Base-by-base conservation (phyloP, 495 filamentous ascomycete species). In the Daldinia decipiens region DNA sequence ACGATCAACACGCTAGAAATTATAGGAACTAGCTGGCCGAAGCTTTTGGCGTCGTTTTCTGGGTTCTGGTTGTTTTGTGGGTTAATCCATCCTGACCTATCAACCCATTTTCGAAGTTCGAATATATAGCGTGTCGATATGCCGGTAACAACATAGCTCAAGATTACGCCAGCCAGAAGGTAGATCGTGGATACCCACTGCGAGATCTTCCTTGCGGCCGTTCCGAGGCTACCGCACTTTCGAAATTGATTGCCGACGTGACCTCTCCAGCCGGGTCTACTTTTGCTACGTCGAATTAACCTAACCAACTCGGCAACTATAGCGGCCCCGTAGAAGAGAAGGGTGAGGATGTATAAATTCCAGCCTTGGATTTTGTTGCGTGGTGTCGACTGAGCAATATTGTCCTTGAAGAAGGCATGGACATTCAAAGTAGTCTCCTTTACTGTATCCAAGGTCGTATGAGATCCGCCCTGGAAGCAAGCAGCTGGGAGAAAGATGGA, bases 21-120 rank as follows among this genome's bases (percentile, higher is more conserved):
- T 26, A 79, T 72, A 24, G 78, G 78, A 19, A 80, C 76, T 27
- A 80, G 74, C 63, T 80, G 78, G 13, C 78, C 77, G 12, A 80
- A 80, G n/a, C 74, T 73, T 19, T 70, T 75, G 5, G 76, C 60
- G 34, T 80, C 78, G 40, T 78, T 71, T 57, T 80, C 78, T 21
- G 70, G 52, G 52, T 74, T 78, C 43, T 61, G 32, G 26, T 45
- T 50, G 27, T 74, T 67, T 8, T 64, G 59, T 12, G 24, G 29
- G 17, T 36, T 4, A 17, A 80, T 50, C 78, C 78, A 80, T 29
- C 73, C 71, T 4, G 77, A 78, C 0, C 43, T 60, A 27, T 77
- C 56, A 4, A 77, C 73, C 78, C 78, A 80, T 27, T 6, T 9
- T 4, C 78, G 74, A 45, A 80, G 71, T 31, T 43, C 21, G 7